Evolutionary conservation across 331 rosid species (phyloP).

Genomic region (Spiraea crenata): DNA sequence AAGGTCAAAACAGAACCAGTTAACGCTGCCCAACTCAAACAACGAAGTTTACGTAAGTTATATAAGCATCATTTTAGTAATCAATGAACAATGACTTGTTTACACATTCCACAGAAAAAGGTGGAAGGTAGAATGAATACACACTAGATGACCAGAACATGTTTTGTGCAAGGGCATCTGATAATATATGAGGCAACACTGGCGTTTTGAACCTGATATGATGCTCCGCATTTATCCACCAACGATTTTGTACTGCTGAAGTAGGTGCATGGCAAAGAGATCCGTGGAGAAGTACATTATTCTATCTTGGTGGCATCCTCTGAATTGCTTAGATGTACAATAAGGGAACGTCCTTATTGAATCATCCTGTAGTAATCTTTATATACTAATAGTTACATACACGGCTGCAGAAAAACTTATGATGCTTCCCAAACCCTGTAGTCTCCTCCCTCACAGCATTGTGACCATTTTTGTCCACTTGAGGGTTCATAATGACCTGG

Average conservation of each 20-base stretch:
- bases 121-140: background rate
- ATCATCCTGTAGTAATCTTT: constrained; percentile 12
- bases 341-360: constrained; percentile 15
- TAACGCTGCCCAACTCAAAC: too few species aligned
- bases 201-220: constrained; percentile 7
- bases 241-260: constrained; percentile 18
- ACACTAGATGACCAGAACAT: background rate
- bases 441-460: constrained; percentile 62
- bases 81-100: background rate
- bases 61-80: background rate
- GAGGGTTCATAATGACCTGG: constrained; percentile 88
- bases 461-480: constrained; percentile 56
- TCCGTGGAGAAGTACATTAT: constrained; percentile 11
- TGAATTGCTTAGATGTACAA: constrained; percentile 18
- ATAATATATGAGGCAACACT: constrained; percentile 13
- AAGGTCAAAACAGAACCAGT: too few species aligned
- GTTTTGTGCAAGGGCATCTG: background rate
- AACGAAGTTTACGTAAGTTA: too few species aligned
- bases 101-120: background rate
- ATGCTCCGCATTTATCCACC: constrained; percentile 5
- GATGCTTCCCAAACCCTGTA: constrained; percentile 86
- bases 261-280: constrained; percentile 10
- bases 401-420: background rate
- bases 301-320: constrained; percentile 10
- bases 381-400: constrained; percentile 14